Evolutionary conservation across 352 stramenopile genomes (phyloP), one percentile per base, ranked within the genome.

Genomic region (Pythium angustatum): DNA sequence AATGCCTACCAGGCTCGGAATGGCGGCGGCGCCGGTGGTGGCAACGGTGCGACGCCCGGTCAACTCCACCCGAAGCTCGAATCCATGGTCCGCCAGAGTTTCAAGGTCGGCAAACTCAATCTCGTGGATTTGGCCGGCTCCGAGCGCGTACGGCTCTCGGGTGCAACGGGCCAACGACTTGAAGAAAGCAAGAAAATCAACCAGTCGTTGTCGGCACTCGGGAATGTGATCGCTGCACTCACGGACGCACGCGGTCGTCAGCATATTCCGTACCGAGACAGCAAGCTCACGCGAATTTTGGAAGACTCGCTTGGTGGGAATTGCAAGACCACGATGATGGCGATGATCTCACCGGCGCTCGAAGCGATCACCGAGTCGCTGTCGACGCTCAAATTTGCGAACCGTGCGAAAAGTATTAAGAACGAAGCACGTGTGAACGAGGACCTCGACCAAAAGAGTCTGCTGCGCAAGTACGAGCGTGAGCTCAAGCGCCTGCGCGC

Each of bases 261-360:
- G 71, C 93, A 98, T 56, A 97, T 98, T 53, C 93, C 91, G 15
- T 98, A 98, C 56, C 87, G 93, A 22, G 93, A 98, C 62, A 94
- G 78, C 26, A 98, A 98, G 65, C 87, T 98, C n/a, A 98, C 92
- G 15, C 78, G 92, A 7, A 97, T 98, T 44, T 63, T 98, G 7
- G 83, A 96, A 57, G 85, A 96, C 60, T 91, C 82, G 15, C 66
- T 97, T 0, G 89, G 90, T 24, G 90, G 91, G 7, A 98, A 98
- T 63, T 98, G 94, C 78, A 98, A 97, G 71, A 98, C 94, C 12
- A 97, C 90, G 21, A 98, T 98, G 94, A 98, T 98, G 85, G 93
- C 91, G 5, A 98, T 98, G 90, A 93, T 98, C 63, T 97, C 84
- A 5, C 94, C 94, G n/a, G 90, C 82, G 1, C 68, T 92, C 1